A percentile compares a stretch with the other conserved stretches of the same genome.
Evolutionary conservation across 2,329 filamentous ascomycete genomes (phyloP).

Genomic region (Alternaria tenuissima): DNA sequence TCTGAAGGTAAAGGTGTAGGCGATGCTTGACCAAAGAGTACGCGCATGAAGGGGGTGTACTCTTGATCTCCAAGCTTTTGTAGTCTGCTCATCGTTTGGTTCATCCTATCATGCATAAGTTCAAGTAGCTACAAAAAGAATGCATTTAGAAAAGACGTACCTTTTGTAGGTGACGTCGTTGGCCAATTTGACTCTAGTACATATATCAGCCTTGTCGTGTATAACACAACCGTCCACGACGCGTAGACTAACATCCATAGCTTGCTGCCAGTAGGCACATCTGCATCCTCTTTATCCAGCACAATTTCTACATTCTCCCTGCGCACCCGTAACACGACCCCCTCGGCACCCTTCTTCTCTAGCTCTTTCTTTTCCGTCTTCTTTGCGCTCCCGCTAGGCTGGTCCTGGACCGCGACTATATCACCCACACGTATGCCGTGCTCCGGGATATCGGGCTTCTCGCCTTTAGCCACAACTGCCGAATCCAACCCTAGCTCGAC

Average conservation of each 20-base stretch:
- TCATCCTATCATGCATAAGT: conserved; percentile 59
- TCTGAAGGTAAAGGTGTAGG: conserved; percentile 61
- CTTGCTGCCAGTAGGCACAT: conserved; percentile 62
- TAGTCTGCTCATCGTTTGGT: conserved; percentile 68
- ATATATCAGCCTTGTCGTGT: conserved; percentile 43
- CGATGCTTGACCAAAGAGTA: conserved; percentile 67
- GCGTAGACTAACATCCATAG: conserved; percentile 67
- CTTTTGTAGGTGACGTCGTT: conserved; percentile 73
- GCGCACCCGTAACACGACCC: conserved; percentile 73
- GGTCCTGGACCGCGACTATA: conserved; percentile 78
- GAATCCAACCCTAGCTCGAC: conserved; percentile 79
- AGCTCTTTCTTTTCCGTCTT: conserved; percentile 76
- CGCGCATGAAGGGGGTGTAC: conserved; percentile 65
- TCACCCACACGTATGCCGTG: conserved; percentile 80
- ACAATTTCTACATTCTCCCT: conserved; percentile 70
- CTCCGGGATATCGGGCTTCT: conserved; percentile 68
- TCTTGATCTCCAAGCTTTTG: conserved; percentile 64
- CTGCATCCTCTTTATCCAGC: conserved; percentile 69
- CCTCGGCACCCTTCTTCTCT: conserved; percentile 72
- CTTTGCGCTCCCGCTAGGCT: conserved; percentile 73
- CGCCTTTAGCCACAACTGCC: conserved; percentile 63
- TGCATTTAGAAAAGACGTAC: conserved; percentile 47
- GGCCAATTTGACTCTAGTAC: conserved; percentile 67
- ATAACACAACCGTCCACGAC: conserved; percentile 1
- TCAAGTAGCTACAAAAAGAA: neutral